Conservation (phyloP, 441 rosid species). For the Gossypium davidsonii region DNA sequence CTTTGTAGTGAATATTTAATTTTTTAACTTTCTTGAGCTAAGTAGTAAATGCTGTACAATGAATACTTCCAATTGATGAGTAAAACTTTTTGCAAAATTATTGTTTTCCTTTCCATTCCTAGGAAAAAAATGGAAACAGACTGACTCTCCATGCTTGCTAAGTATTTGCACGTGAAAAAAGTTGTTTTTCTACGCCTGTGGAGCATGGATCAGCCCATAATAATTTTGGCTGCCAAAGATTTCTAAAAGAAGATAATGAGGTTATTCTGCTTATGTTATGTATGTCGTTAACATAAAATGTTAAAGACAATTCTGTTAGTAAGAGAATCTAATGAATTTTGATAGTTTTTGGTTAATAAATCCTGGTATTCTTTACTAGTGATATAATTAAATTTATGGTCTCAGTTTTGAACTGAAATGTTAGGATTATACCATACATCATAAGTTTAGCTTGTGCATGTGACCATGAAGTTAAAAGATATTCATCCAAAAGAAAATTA, state of each 20-base stretch:
- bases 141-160: not conserved
- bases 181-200: not conserved
- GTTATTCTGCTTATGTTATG: not conserved
- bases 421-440: not conserved
- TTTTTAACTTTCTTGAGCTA: not conserved
- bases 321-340: too few species aligned
- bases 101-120: too few species aligned
- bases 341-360: too few species aligned
- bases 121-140: too few species aligned
- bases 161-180: not conserved
- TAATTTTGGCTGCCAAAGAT: not conserved
- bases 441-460: not conserved
- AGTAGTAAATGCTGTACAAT: not conserved
- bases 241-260: not conserved
- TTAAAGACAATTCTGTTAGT: not conserved
- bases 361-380: too few species aligned
- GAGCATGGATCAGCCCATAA: not conserved
- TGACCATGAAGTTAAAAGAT: not conserved
- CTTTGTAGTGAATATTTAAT: not conserved
- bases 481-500: not conserved
- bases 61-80: not conserved
- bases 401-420: not conserved
- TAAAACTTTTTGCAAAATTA: not conserved
- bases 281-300: not conserved
- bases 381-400: not conserved